Conservation (phyloP, 495 filamentous ascomycete species). For the Penicillium waksmanii region DNA sequence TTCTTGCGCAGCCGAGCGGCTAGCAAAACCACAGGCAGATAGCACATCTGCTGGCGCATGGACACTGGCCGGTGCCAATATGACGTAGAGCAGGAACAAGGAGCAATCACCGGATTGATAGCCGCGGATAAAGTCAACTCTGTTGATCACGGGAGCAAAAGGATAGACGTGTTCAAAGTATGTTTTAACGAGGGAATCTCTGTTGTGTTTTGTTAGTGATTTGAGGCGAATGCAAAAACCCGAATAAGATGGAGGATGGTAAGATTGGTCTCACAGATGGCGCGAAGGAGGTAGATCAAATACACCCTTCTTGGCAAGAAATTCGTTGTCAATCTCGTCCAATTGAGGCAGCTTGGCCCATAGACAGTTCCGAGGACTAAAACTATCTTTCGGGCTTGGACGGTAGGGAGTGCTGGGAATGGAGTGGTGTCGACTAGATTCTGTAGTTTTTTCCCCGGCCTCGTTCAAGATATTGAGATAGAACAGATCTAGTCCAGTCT, state of each 20-base stretch:
- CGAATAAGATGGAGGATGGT: not conserved
- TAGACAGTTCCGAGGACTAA: slow-evolving; percentile 1
- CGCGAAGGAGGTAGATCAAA: slow-evolving; percentile 3
- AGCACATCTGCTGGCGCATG: slow-evolving; percentile 2
- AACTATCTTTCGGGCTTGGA: not conserved
- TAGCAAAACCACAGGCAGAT: slow-evolving; percentile 5
- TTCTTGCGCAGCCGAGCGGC: slow-evolving; percentile 5
- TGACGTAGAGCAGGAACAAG: not conserved
- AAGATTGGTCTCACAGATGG: not conserved
- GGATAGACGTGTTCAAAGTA: slow-evolving; percentile 3
- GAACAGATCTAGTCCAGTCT: slow-evolving; percentile 1
- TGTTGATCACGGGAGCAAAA: slow-evolving; percentile 1
- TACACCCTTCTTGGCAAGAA: slow-evolving; percentile 1
- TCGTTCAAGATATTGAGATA: slow-evolving; percentile 5
- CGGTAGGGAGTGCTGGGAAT: not conserved
- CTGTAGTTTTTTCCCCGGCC: not conserved
- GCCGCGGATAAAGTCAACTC: slow-evolving; percentile 5
- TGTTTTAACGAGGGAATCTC: not conserved
- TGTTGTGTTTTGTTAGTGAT: not conserved
- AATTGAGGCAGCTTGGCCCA: not conserved
- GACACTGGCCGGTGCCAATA: slow-evolving; percentile 2
- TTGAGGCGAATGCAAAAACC: not conserved
- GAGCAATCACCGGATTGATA: slow-evolving; percentile 8
- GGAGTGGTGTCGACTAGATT: not conserved
- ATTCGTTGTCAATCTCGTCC: slow-evolving; percentile 2